These are phyloP conservation scores for Coleophoma crateriformis DNA, from an alignment of 2,329 filamentous ascomycete genomes.

Conservation along the genomic window DNA sequence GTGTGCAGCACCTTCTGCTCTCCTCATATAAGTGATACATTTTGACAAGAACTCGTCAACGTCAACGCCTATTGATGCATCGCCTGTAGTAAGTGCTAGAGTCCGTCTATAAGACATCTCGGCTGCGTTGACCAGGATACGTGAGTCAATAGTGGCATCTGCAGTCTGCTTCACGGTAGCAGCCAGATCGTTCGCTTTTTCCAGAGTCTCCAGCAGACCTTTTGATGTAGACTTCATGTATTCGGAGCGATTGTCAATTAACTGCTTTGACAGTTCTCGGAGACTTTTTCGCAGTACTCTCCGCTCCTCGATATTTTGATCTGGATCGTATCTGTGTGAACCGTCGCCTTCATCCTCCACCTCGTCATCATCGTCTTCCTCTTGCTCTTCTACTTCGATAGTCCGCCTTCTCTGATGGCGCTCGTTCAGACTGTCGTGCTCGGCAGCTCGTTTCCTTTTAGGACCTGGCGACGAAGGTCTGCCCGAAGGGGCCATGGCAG, in stretches of 20 bases:
- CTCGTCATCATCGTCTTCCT: conserved; percentile 5
- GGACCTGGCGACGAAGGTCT: conserved; percentile 6
- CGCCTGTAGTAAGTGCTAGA: conserved; percentile 67
- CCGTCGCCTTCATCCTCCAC: conserved; percentile 22
- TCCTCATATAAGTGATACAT: conserved; percentile 81
- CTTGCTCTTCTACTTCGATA: conserved; percentile 24
- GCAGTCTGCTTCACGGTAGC: conserved; percentile 76
- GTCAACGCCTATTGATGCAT: conserved; percentile 70
- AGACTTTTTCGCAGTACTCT: conserved; percentile 64
- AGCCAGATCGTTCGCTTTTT: conserved; percentile 60
- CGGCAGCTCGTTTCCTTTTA: conserved; percentile 20
- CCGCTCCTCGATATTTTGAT: conserved; percentile 72
- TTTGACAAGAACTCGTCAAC: conserved; percentile 89
- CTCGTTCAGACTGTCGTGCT: conserved; percentile 11
- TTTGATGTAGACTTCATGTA: conserved; percentile 61
- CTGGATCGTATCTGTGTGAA: conserved; percentile 66
- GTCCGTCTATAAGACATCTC: conserved; percentile 79
- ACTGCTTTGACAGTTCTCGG: conserved; percentile 56
- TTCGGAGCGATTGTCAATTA: conserved; percentile 65
- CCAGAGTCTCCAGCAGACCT: conserved; percentile 60
- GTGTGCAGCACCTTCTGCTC: conserved; percentile 50
- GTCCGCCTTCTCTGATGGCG: conserved; percentile 20
- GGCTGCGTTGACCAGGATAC: conserved; percentile 74
- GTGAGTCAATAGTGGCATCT: conserved; percentile 85
- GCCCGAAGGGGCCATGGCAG: conserved; percentile 28